Evolutionary conservation across 768 basidiomycete genomes (phyloP), one percentile per base, ranked within the genome.

Genomic region (Kwoniella sp.): DNA sequence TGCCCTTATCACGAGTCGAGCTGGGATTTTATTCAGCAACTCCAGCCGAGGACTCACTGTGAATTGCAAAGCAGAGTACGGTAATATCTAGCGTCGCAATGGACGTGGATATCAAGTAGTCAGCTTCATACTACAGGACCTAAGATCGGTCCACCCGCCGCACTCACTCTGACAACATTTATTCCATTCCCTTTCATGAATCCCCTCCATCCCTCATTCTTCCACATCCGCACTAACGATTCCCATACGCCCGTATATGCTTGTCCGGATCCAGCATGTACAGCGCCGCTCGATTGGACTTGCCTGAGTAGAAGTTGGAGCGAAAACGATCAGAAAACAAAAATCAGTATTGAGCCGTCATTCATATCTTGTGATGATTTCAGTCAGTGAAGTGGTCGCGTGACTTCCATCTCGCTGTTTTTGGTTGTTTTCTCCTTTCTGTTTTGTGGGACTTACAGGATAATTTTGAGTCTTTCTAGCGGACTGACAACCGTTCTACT

Each of bases 141-240:
- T n/a, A n/a, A n/a, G n/a, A n/a, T n/a, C n/a, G n/a, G n/a, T n/a
- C n/a, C n/a, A n/a, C n/a, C n/a, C n/a, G n/a, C n/a, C n/a, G 21
- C 27, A 68, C 76, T 64, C 61, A 77, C 76, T 29, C 77, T 52
- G 15, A 76, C 66, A 19, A 77, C 75, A 59, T 80, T 77, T 47
- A 94, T 89, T 44, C 88, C 86, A 70, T 97, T 97, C 2, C 95
- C 95, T 69, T 91, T 84, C 93, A 97, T 93, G 79, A 87, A 92
- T 13, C 94, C 95, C 78, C 81, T 85, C 80, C 94, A 88, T 8
- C 95, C 95, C 80, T 98, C 95, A 77, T 97, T 93, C 68, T 83
- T 81, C 90, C 91, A 97, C 87, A 94, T 94, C 66, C 94, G 86
- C 19, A 85, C 84, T 49, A 76, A 37, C 25, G 61, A 63, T 17